Conservation (phyloP, 306 rosid species). For the Lablab purpureus region DNA sequence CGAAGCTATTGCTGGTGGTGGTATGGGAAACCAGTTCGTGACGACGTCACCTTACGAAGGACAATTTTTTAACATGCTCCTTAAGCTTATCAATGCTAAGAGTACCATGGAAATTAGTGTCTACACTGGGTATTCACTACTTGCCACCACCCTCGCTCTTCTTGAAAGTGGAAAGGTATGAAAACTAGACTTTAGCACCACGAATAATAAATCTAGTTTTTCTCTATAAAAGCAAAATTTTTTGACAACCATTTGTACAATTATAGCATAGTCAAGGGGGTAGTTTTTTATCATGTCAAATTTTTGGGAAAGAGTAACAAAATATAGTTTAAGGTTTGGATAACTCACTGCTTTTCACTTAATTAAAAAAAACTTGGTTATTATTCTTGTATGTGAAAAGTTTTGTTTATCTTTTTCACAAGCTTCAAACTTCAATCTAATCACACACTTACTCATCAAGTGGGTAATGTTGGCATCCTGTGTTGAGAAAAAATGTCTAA, state of each 20-base stretch:
- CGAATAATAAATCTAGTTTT: not conserved
- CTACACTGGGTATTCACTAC: conserved; percentile 93
- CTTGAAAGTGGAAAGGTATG: conserved; percentile 92
- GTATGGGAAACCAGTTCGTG: conserved; percentile 70
- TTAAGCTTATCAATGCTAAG: conserved; percentile 91
- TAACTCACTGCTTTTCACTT: too few relatives aligned
- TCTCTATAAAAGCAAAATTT: not conserved
- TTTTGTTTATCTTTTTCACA: not conserved
- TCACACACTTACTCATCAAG: too few relatives aligned
- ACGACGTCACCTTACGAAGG: conserved; percentile 96
- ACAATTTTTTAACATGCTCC: conserved; percentile 86
- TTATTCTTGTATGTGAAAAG: too few relatives aligned
- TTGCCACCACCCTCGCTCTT: conserved; percentile 91
- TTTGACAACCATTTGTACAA: not conserved
- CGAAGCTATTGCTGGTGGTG: conserved; percentile 52
- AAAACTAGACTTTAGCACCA: not conserved
- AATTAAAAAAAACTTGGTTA: too few relatives aligned
- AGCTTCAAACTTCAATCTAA: not conserved
- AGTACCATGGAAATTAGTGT: conserved; percentile 97
- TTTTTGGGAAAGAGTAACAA: too few relatives aligned
- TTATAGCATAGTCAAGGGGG: not conserved
- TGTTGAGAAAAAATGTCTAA: not conserved
- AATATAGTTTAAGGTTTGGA: too few relatives aligned
- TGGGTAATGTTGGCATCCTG: not conserved
- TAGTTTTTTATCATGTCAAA: not conserved